Evolutionary conservation across 148 eudicot genomes (phyloP).

Genomic region (Heliamphora exappendiculata): DNA sequence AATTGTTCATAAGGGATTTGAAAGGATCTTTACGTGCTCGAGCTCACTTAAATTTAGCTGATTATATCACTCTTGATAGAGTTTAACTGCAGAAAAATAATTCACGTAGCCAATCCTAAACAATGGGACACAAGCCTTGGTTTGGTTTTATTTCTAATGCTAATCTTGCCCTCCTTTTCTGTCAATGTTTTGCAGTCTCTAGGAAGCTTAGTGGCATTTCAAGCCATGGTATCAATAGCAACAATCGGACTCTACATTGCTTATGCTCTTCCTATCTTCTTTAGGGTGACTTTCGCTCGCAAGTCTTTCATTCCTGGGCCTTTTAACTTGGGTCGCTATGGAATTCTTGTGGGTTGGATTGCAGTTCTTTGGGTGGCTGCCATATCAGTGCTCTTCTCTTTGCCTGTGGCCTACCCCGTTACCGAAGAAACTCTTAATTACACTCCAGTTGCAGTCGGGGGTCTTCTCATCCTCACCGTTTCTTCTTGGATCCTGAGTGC

Average conservation of each 20-base stretch:
- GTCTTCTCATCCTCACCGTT: conserved; percentile 47
- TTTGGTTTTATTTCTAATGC: neutral
- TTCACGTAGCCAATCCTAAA: too few relatives aligned
- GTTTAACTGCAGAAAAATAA: too few relatives aligned
- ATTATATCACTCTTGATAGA: too few relatives aligned
- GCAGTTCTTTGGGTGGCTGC: conserved; percentile 79
- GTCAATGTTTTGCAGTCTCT: conserved; percentile 52
- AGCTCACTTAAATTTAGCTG: too few relatives aligned
- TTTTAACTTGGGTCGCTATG: conserved; percentile 72
- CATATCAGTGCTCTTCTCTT: conserved; percentile 71
- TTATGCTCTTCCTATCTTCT: conserved; percentile 82
- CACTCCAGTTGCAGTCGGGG: conserved; percentile 94
- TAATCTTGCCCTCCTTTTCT: neutral
- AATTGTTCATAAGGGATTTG: neutral
- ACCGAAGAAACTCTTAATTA: conserved; percentile 68
- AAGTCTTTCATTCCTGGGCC: conserved; percentile 83
- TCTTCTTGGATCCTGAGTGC: conserved; percentile 68
- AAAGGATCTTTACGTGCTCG: too few relatives aligned
- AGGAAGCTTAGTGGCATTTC: conserved; percentile 88
- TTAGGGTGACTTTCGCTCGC: conserved; percentile 79
- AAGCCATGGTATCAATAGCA: conserved; percentile 94
- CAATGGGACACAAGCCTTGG: too few relatives aligned
- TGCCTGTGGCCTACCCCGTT: conserved; percentile 81
- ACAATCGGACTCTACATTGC: conserved; percentile 89
- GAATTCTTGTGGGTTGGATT: conserved; percentile 69